These are phyloP conservation scores for Kuraishia floccosa DNA, from an alignment of 805 yeast genomes.

Conservation along the genomic window DNA sequence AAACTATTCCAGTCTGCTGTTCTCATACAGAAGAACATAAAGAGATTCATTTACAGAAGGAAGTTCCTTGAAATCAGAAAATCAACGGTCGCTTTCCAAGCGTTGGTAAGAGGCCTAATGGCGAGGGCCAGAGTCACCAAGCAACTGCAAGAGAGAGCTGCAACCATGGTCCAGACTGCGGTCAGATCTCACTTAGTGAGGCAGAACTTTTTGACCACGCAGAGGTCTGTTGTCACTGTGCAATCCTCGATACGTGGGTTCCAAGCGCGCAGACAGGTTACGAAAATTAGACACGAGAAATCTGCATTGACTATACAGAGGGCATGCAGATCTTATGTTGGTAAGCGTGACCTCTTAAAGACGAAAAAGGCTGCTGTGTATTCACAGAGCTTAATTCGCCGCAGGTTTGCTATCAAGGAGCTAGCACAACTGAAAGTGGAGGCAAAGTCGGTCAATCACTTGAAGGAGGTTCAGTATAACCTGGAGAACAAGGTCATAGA, in stretches of 20 bases:
- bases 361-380: constrained; percentile 46
- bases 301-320: constrained; percentile 72
- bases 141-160: constrained; percentile 50
- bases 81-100: constrained; percentile 47
- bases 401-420: constrained; percentile 59
- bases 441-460: constrained; percentile 83
- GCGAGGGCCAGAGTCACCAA: constrained; percentile 42
- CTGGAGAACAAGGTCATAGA: constrained; percentile 97
- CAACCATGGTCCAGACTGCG: constrained; percentile 59
- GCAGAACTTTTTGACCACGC: constrained; percentile 20
- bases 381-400: constrained; percentile 71
- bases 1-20: constrained; percentile 72
- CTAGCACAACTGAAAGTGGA: constrained; percentile 62
- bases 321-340: constrained; percentile 54
- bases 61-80: constrained; percentile 41
- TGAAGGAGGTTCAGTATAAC: constrained; percentile 85
- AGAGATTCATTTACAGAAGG: constrained; percentile 52
- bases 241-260: constrained; percentile 42
- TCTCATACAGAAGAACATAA: constrained; percentile 74
- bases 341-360: constrained; percentile 38
- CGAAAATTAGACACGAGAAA: constrained; percentile 35
- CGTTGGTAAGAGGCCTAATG: constrained; percentile 50
- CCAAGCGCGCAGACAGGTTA: constrained; percentile 39
- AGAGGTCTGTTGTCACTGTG: constrained; percentile 25
- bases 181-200: constrained; percentile 45